phyloP scores from a whole-genome alignment of 2,329 filamentous ascomycete species.

The Gyromitra esculenta region DNA sequence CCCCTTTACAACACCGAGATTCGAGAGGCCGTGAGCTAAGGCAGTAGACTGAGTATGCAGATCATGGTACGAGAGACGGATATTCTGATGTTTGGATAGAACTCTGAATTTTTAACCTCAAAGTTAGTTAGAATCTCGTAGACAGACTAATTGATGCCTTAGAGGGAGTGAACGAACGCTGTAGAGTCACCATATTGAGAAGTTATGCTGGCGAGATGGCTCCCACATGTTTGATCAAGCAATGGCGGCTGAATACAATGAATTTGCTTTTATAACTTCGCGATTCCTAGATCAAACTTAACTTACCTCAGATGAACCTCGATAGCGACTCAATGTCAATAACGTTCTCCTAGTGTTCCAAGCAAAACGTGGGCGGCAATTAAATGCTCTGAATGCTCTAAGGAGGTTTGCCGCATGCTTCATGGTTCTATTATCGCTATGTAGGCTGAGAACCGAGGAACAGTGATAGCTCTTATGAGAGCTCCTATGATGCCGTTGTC shows the following conservation, averaged over 20 bases:
- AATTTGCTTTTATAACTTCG: constrained; percentile 29
- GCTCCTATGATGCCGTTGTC: background rate
- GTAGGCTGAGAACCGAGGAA: background rate
- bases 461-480: constrained; percentile 3
- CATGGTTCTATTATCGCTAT: constrained; percentile 26
- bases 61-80: constrained; percentile 74
- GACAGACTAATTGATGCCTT: constrained; percentile 45
- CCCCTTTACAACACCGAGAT: constrained; percentile 79
- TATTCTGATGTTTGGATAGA: constrained; percentile 70
- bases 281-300: constrained; percentile 31
- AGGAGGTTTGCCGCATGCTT: constrained; percentile 13
- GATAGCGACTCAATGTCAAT: constrained; percentile 59
- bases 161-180: constrained; percentile 65
- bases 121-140: constrained; percentile 20
- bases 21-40: constrained; percentile 74
- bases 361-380: background rate
- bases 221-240: constrained; percentile 73
- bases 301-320: constrained; percentile 60
- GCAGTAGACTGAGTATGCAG: constrained; percentile 81
- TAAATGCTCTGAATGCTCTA: constrained; percentile 11
- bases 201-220: constrained; percentile 76
- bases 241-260: constrained; percentile 69
- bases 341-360: constrained; percentile 45
- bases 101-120: constrained; percentile 61
- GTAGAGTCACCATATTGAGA: constrained; percentile 71